Evolutionary conservation across 2,329 filamentous ascomycete genomes (phyloP).

Genomic region (Clonostachys chloroleuca): DNA sequence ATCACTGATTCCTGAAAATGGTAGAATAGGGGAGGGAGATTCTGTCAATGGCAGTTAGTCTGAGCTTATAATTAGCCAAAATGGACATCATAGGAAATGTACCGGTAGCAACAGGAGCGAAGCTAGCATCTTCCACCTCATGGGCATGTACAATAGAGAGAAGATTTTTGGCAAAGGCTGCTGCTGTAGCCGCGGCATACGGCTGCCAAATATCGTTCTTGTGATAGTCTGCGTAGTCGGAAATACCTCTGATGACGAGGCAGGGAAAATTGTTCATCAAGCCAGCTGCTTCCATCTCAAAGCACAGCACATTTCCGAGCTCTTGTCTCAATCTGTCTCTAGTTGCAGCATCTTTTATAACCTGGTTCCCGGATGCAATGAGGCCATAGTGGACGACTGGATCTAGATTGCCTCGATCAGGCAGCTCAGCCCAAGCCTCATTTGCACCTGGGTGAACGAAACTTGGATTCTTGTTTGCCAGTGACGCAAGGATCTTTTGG

Average conservation of each 20-base stretch:
- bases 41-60: too few relatives aligned
- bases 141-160: not conserved
- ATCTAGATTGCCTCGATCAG: conserved; percentile 5
- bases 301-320: conserved; percentile 12
- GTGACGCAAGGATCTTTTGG: not conserved
- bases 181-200: conserved; percentile 23
- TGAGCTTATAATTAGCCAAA: too few relatives aligned
- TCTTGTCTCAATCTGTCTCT: conserved; percentile 12
- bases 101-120: too few relatives aligned
- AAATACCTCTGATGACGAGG: conserved; percentile 25
- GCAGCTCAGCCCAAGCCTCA: conserved; percentile 8
- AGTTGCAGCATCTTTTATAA: conserved; percentile 10
- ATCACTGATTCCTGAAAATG: not conserved
- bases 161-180: conserved; percentile 8
- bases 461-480: not conserved
- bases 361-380: conserved; percentile 8
- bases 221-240: conserved; percentile 28
- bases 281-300: conserved; percentile 12
- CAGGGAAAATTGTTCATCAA: conserved; percentile 14
- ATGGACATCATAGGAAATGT: too few relatives aligned
- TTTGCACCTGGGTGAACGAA: conserved; percentile 5
- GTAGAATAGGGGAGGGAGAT: not conserved
- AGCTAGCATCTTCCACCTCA: not conserved
- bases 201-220: conserved; percentile 25
- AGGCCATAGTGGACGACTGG: conserved; percentile 10